Evolutionary conservation across 805 yeast species (phyloP), one percentile per base, ranked within the genome.

Genomic region (Starmerella stellata): DNA sequence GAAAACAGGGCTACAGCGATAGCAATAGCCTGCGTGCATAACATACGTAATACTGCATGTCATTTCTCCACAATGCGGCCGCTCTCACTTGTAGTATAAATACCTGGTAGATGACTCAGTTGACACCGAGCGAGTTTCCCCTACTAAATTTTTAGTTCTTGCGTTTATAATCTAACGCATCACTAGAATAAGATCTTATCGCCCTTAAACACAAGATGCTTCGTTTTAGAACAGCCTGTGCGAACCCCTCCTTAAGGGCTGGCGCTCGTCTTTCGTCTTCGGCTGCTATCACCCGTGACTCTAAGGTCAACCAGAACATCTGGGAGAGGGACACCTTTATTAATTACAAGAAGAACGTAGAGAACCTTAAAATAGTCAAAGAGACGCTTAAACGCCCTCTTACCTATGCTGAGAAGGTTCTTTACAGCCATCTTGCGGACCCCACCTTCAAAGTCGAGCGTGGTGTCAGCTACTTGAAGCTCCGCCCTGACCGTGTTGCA

Each of bases 401-500:
- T 55, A 87, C 96, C 38, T 75, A 81, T 56, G 95, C 95, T 47
- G 96, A 87, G 68, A 87, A 87, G 69, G 73, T 87, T 50, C 69
- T 87, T 50, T 90, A 87, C 65, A 87, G 94, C 48, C 96, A 87
- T 66, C 71, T 87, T 60, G 94, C 79, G 56, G 73, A 87, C 56
- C 95, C 95, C 46, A 83, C 72, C 50, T 82, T 82, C 63, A 75
- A 78, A 48, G 73, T 78, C 52, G 71, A 64, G 62, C 77, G 96
- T 61, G 95, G 96, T 58, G 71, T 74, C 41, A 77, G 90, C 36
- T 87, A 87, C 66, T 70, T 85, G 62, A 87, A 87, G 65, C 71
- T 87, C 59, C 77, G 93, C 65, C 96, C 96, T 40, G 96, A 85
- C 62, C 75, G 96, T 62, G 95, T 87, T 45, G 95, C 95, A 36